Base-by-base conservation (phyloP, 2,329 filamentous ascomycete species). In the Penicillium psychrosexuale region DNA sequence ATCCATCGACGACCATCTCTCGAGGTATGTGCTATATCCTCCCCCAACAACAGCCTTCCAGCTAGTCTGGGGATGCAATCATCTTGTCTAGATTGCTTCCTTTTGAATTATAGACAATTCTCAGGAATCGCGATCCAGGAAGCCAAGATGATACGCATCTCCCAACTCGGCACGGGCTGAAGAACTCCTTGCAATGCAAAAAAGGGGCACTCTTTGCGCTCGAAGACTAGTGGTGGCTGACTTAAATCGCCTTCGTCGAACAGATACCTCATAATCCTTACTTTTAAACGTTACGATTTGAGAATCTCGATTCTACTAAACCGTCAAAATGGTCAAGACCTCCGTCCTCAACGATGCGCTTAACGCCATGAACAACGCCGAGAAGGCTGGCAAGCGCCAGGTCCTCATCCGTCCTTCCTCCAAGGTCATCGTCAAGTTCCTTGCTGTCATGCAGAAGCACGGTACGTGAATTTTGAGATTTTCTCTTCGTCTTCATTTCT, bases 351-450 rank as follows among this genome's bases (percentile, higher is more conserved):
- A 97, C 86, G 94, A 99, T 88, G 91, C 90, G 78, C 89, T 97
- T 75, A 96, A 96, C 80, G 84, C 87, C 84, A 97, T 99, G 89
- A 99, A 99, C 91, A 99, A 99, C 81, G 94, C 94, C 85, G 95
- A 99, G 87, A 97, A 99, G 89, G 84, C 90, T 72, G 94, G 94
- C 83, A 97, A 97, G 89, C 92, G 94, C 77, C 94, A 99, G 84
- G 94, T 97, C 77, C 76, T 99, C 79, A 97, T 99, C 85, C 88
- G 92, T 75, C 94, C 95, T 72, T 89, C 86, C 79, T 97, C 94
- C 80, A 99, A 99, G 90, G 94, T 99, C 84, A 99, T 99, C 74
- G 83, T 95, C 84, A 97, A 97, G 87, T 99, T 97, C 88, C 85
- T 99, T 77, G 85, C 85, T 77, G 93, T 97, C 79, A 99, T 99